Conservation (phyloP, 2,329 filamentous ascomycete genomes). For the Penicillium italicum region DNA sequence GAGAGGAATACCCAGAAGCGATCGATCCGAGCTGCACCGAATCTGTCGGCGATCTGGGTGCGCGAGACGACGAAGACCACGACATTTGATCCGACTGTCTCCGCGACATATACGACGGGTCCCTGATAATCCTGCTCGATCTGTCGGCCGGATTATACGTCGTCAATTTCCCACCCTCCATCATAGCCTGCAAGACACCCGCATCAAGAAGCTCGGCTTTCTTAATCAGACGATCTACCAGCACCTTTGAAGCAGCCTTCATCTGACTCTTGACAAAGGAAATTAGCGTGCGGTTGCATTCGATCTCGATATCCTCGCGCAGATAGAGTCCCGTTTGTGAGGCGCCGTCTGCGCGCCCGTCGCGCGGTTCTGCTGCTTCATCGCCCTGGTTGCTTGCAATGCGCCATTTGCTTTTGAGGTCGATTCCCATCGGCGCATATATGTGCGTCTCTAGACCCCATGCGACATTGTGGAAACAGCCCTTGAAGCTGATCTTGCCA, state of each 20-base stretch:
- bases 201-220: slow-evolving; percentile 46
- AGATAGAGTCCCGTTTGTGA: slow-evolving; percentile 71
- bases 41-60: slow-evolving; percentile 1
- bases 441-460: slow-evolving; percentile 76
- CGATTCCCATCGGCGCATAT: slow-evolving; percentile 76
- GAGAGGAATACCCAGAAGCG: neutral
- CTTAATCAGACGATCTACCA: slow-evolving; percentile 63
- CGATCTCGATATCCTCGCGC: slow-evolving; percentile 80
- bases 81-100: slow-evolving; percentile 4
- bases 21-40: neutral
- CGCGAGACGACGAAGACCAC: neutral
- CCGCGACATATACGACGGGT: neutral
- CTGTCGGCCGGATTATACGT: slow-evolving; percentile 21
- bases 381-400: slow-evolving; percentile 68
- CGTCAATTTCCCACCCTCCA: slow-evolving; percentile 21
- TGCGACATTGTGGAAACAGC: slow-evolving; percentile 71
- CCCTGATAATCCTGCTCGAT: neutral
- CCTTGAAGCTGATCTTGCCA: slow-evolving; percentile 72
- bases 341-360: slow-evolving; percentile 60
- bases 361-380: slow-evolving; percentile 62
- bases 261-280: slow-evolving; percentile 78
- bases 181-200: slow-evolving; percentile 18
- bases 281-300: slow-evolving; percentile 72
- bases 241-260: slow-evolving; percentile 66
- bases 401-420: slow-evolving; percentile 75